Evolutionary conservation across 2,329 filamentous ascomycete species (phyloP).

Genomic region (Ascochyta fabae): DNA sequence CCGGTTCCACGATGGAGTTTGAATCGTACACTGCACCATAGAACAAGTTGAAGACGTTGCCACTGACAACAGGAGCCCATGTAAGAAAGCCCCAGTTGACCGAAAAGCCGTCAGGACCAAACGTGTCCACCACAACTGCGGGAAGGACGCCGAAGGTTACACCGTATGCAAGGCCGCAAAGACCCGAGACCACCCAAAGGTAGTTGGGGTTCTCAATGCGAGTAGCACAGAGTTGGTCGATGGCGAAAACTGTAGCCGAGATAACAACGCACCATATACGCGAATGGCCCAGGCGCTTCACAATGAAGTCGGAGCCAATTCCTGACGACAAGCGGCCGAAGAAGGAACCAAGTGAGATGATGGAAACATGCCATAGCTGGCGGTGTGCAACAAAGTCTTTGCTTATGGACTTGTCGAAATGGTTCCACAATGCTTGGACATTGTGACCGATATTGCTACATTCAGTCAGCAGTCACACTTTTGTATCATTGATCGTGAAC

Average conservation of each 20-base stretch:
- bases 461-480: background rate
- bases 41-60: constrained; percentile 90
- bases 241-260: constrained; percentile 77
- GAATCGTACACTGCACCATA: constrained; percentile 85
- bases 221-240: constrained; percentile 79
- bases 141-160: constrained; percentile 95
- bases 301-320: constrained; percentile 88
- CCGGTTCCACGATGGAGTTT: constrained; percentile 72
- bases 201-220: constrained; percentile 77
- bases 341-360: constrained; percentile 90
- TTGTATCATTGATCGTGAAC: constrained; percentile 41
- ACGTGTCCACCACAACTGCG: constrained; percentile 83
- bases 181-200: constrained; percentile 77
- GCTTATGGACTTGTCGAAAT: constrained; percentile 76
- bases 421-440: constrained; percentile 84
- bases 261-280: constrained; percentile 90
- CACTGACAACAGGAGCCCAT: constrained; percentile 82
- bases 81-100: constrained; percentile 99
- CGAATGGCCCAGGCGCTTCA: constrained; percentile 78
- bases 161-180: constrained; percentile 89
- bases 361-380: constrained; percentile 92
- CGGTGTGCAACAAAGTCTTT: constrained; percentile 77
- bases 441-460: constrained; percentile 91
- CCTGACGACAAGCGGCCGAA: constrained; percentile 73
- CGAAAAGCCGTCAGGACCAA: constrained; percentile 85